Percentiles rank a stretch among this genome's conserved stretches.
phyloP scores from a whole-genome alignment of 495 filamentous ascomycete species.

The Friedmanniomyces simplex region DNA sequence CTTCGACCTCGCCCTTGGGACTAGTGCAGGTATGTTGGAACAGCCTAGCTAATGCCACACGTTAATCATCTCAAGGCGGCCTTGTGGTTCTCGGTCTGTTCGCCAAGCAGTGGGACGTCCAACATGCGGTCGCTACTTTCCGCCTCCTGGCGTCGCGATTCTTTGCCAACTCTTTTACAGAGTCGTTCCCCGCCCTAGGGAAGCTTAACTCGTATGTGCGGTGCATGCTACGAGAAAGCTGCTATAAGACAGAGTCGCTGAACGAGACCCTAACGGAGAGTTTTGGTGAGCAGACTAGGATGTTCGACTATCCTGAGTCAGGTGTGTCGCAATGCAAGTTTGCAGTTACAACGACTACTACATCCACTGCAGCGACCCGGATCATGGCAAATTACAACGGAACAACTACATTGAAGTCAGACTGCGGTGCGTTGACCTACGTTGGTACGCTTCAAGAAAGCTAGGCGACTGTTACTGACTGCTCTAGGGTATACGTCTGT shows the following conservation, averaged over 20 bases:
- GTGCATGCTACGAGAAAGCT: background rate
- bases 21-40: no score
- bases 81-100: background rate
- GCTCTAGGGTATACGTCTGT: no score
- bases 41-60: no score
- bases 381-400: no score
- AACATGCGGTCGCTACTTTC: background rate
- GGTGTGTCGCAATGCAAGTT: background rate
- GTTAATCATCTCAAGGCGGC: background rate
- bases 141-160: background rate
- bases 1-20: no score
- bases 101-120: background rate
- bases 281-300: background rate
- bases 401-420: no score
- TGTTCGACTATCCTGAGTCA: background rate
- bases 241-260: background rate
- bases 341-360: background rate
- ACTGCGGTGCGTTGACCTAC: no score
- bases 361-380: no score
- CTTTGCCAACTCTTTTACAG: background rate
- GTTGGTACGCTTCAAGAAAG: no score
- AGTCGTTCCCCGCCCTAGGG: background rate
- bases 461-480: no score
- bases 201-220: background rate
- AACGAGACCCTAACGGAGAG: background rate